These are phyloP conservation scores for Exsudoporus floridanus DNA, from an alignment of 1,284 basidiomycete species.

Conservation along the genomic window DNA sequence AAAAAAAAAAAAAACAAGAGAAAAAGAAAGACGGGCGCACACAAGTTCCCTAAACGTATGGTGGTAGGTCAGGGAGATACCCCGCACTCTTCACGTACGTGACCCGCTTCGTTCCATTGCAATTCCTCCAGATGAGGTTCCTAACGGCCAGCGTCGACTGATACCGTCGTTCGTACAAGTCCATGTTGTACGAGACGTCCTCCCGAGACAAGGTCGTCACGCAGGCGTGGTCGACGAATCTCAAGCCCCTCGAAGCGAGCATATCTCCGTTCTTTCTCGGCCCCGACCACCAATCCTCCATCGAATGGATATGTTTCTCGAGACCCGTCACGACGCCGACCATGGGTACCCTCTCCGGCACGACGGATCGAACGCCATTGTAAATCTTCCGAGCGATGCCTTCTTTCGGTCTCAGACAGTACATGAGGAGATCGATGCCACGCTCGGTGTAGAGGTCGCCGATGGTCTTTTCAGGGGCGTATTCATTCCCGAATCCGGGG, in stretches of 20 bases:
- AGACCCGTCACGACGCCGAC: conserved; percentile 34
- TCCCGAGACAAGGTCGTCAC: conserved; percentile 35
- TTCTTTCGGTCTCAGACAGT: conserved; percentile 31
- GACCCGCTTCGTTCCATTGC: conserved; percentile 32
- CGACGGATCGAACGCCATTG: conserved; percentile 26
- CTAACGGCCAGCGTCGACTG: conserved; percentile 29
- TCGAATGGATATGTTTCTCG: conserved; percentile 29
- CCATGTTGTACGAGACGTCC: conserved; percentile 35
- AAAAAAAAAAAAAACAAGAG: neutral
- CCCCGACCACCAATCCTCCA: conserved; percentile 36
- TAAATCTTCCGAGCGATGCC: conserved; percentile 30
- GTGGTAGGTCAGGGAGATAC: conserved; percentile 29
- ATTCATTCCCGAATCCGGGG: conserved; percentile 28
- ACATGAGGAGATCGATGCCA: conserved; percentile 33
- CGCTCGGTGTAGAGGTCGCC: conserved; percentile 30
- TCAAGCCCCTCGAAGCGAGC: conserved; percentile 27
- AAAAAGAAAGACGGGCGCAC: neutral
- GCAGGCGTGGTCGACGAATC: conserved; percentile 33
- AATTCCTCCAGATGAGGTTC: conserved; percentile 34
- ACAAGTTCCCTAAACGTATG: conserved; percentile 17
- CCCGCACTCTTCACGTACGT: conserved; percentile 33
- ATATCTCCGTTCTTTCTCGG: conserved; percentile 29
- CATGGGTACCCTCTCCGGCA: conserved; percentile 34
- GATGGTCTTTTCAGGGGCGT: conserved; percentile 25
- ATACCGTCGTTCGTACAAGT: conserved; percentile 33